Evolutionary conservation across 1,139 yeast genomes (phyloP), one percentile per base, ranked within the genome.

Genomic region (Pichia sp.): DNA sequence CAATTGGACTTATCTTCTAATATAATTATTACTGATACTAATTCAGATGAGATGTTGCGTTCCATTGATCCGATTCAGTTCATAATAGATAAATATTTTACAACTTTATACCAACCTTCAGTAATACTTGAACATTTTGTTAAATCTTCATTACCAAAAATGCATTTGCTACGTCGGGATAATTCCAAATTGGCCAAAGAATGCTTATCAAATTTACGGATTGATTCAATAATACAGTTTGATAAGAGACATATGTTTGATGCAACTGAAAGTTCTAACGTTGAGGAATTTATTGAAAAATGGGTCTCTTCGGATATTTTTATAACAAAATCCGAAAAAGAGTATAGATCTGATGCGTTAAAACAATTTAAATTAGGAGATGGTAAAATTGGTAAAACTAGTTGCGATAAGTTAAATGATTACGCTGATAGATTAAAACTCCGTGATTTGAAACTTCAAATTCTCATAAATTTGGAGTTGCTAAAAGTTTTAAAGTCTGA

Each of bases 401-500:
- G 39, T 6, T 4, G 20, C 1, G 43, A 30, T 7, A 37, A 28
- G 24, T n/a, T 48, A 1, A 46, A 45, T 9, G 50, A 42, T 4
- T 25, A 32, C 6, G 35, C 55, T 23, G 30, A 41, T 3, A 30
- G 39, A 16, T 39, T 60, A 22, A 60, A 55, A 42, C 32, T 51
- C 0, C 50, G 56, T 35, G 66, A 62, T 35, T 54, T 60, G 2
- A 58, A 56, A 40, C 43, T 61, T 23, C 66, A 62, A 42, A 48
- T 62, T 3, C 30, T 62, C 6, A 33, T 62, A 16, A 37, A 52
- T 27, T 42, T 62, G 16, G 65, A 62, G 37, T 24, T 58, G 20
- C 42, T 61, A 2, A 53, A 50, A 30, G n/a, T 60, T 6, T 9
- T 52, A 3, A 44, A 43, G 11, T 25, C 36, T 0, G 40, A 38